Conservation (phyloP, 306 rosid species). For the Cucurbita argyrosperma region DNA sequence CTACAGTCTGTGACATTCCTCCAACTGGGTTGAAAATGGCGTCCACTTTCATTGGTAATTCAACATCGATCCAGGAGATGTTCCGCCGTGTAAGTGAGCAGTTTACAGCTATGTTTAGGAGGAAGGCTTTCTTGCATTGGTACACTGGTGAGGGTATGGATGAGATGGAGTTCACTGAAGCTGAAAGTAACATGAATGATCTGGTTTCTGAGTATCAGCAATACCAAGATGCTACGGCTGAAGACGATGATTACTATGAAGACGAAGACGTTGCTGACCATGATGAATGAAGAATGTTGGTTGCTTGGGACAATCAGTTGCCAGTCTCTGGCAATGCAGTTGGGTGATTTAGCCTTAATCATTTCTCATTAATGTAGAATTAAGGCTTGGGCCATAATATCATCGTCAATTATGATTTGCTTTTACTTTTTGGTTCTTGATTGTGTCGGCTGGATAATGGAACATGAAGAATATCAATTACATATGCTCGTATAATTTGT, state of each 20-base stretch:
- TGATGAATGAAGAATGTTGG: not conserved
- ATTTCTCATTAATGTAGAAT: not conserved
- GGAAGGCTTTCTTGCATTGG: conserved; percentile 4
- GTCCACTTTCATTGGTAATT: conserved; percentile 29
- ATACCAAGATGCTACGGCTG: conserved; percentile 43
- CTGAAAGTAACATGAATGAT: conserved; percentile 39
- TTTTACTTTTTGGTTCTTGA: conserved; percentile 7
- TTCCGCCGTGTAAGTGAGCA: conserved; percentile 30
- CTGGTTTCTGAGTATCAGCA: conserved; percentile 37
- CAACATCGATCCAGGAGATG: conserved; percentile 29
- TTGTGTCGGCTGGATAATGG: conserved; percentile 9
- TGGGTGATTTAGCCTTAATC: not conserved
- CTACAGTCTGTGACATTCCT: conserved; percentile 38
- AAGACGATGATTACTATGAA: conserved; percentile 39
- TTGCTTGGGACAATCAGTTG: not conserved
- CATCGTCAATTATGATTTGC: conserved; percentile 1
- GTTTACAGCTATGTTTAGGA: conserved; percentile 36
- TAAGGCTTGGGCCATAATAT: conserved; percentile 6
- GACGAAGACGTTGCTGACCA: conserved; percentile 11
- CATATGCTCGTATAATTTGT: conserved; percentile 3
- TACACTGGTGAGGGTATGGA: no score
- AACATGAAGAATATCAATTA: conserved; percentile 1
- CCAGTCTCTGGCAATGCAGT: not conserved
- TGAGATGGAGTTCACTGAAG: not conserved
- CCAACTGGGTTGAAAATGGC: conserved; percentile 45